Evolutionary conservation across 1,284 basidiomycete species (phyloP).

Genomic region (Marasmius oreades): DNA sequence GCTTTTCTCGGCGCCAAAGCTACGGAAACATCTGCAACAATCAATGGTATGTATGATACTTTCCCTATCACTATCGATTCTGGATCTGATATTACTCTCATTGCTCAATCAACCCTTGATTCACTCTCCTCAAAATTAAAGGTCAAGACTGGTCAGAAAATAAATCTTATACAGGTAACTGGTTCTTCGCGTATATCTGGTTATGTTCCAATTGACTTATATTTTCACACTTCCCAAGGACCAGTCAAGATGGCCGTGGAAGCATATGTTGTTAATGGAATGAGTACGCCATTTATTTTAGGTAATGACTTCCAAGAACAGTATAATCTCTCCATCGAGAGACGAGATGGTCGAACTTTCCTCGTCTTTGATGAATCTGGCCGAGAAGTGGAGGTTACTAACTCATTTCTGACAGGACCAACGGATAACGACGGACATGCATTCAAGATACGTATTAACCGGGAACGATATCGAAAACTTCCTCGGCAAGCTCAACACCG

Average conservation of each 20-base stretch:
- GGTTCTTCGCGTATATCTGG: constrained; percentile 22
- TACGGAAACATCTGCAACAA: constrained; percentile 12
- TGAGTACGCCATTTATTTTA: constrained; percentile 23
- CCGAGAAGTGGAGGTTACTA: constrained; percentile 10
- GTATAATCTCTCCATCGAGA: constrained; percentile 24
- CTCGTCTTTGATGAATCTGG: constrained; percentile 22
- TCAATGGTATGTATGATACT: constrained; percentile 8
- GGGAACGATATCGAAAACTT: neutral
- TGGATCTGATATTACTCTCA: constrained; percentile 23
- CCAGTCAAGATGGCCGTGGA: constrained; percentile 25
- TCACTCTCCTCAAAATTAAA: constrained; percentile 11
- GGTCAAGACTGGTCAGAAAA: constrained; percentile 17
- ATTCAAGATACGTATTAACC: constrained; percentile 12
- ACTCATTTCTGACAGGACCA: constrained; percentile 4
- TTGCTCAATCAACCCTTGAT: constrained; percentile 16
- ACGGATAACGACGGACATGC: constrained; percentile 12
- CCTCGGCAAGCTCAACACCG: constrained; percentile 1
- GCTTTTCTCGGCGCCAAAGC: constrained; percentile 18
- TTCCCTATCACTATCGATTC: constrained; percentile 13
- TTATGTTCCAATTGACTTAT: constrained; percentile 22
- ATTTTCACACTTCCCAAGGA: constrained; percentile 22
- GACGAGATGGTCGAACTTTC: constrained; percentile 15
- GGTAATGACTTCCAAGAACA: constrained; percentile 30
- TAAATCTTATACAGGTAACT: constrained; percentile 24
- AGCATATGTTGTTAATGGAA: constrained; percentile 24